phyloP scores from a whole-genome alignment of 306 rosid species.

The Lagenaria siceraria region DNA sequence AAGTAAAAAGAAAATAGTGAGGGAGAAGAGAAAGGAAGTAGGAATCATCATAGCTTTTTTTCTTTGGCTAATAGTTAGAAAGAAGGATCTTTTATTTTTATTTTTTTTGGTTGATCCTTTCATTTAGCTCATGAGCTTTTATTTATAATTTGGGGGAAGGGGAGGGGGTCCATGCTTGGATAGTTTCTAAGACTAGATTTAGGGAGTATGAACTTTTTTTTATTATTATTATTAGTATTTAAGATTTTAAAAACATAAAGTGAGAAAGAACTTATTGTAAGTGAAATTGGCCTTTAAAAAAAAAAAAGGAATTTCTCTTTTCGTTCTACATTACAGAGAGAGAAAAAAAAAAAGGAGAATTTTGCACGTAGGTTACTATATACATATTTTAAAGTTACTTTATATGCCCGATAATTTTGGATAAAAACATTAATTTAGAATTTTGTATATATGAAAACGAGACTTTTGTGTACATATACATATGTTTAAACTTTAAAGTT shows the following conservation, averaged over 20 bases:
- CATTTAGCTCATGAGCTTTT: not conserved
- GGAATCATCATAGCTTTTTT: not conserved
- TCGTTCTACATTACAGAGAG: no score
- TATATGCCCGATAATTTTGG: no score
- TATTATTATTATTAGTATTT: no score
- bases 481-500: not conserved
- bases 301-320: no score
- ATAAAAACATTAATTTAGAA: no score
- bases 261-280: not conserved
- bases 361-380: no score
- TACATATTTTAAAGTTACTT: no score
- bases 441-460: no score
- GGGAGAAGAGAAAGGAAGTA: not conserved
- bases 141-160: not conserved
- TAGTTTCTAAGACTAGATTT: slow-evolving; percentile 3
- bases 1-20: slow-evolving; percentile 11
- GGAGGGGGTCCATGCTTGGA: not conserved
- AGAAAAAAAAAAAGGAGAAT: no score
- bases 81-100: not conserved
- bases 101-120: not conserved
- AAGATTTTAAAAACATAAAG: not conserved
- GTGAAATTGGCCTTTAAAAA: not conserved
- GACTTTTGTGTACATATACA: no score
- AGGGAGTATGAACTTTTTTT: not conserved
- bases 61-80: not conserved